Evolutionary conservation across 169 alveolate genomes (phyloP).

Genomic region (Plasmodium gaboni): DNA sequence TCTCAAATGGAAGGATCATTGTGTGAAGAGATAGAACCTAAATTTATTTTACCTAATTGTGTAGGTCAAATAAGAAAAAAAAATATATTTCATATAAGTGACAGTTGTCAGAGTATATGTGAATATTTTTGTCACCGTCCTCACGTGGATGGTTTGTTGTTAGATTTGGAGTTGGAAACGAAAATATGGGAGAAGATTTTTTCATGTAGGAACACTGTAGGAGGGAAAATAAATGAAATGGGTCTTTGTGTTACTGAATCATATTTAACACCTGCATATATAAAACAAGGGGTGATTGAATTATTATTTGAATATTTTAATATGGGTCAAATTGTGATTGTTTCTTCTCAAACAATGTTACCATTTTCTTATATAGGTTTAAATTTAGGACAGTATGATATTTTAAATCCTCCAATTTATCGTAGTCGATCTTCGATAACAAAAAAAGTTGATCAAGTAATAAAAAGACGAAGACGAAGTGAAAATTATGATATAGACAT

Average conservation of each 20-base stretch:
- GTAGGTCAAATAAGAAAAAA: constrained; percentile 88
- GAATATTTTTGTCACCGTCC: constrained; percentile 91
- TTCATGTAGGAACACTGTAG: constrained; percentile 50
- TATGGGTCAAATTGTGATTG: constrained; percentile 79
- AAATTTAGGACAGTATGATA: constrained; percentile 80
- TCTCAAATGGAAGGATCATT: constrained; percentile 24
- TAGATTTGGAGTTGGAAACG: constrained; percentile 88
- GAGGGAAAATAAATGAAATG: constrained; percentile 66
- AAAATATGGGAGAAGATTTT: constrained; percentile 87
- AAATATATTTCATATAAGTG: constrained; percentile 78
- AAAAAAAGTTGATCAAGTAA: constrained; percentile 2
- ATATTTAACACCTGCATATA: constrained; percentile 86
- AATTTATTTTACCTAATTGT: constrained; percentile 86
- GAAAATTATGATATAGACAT: not conserved
- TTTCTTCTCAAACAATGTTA: constrained; percentile 87
- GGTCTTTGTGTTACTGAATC: constrained; percentile 87
- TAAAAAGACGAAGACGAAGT: constrained; percentile 5
- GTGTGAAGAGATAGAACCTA: constrained; percentile 82
- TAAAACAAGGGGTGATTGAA: constrained; percentile 88
- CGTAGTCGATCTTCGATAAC: not conserved
- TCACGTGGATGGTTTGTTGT: constrained; percentile 81
- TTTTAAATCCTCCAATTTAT: constrained; percentile 67
- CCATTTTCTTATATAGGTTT: constrained; percentile 83
- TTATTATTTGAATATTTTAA: constrained; percentile 87
- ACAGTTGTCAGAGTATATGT: constrained; percentile 84